Conservation (phyloP, 2,329 filamentous ascomycete genomes). For the Polytolypa hystricis region DNA sequence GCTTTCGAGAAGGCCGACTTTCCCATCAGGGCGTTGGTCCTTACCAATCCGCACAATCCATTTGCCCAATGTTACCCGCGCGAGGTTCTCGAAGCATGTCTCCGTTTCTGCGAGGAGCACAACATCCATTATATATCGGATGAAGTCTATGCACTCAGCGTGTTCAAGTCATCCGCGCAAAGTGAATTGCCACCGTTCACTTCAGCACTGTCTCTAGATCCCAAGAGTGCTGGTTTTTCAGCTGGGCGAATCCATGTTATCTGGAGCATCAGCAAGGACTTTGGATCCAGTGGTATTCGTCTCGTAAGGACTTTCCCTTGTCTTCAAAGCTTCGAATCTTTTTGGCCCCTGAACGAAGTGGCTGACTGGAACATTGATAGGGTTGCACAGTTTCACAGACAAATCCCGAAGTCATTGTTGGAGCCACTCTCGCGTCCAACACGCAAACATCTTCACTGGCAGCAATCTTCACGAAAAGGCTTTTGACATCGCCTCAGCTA, state of each 20-base stretch:
- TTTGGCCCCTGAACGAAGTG: too few relatives aligned
- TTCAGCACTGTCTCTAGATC: slow-evolving; percentile 37
- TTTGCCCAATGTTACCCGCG: not conserved
- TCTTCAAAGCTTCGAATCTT: too few relatives aligned
- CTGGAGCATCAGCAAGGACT: slow-evolving; percentile 40
- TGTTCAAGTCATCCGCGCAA: slow-evolving; percentile 35
- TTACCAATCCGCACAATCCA: not conserved
- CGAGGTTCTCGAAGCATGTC: not conserved
- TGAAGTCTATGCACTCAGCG: slow-evolving; percentile 48
- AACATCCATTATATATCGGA: slow-evolving; percentile 46
- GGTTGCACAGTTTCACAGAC: too few relatives aligned
- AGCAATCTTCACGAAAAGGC: too few relatives aligned
- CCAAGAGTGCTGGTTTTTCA: slow-evolving; percentile 31
- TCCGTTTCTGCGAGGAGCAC: slow-evolving; percentile 37
- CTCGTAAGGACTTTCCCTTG: too few relatives aligned
- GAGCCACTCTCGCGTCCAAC: too few relatives aligned
- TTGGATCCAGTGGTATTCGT: slow-evolving; percentile 47
- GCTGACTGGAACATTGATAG: too few relatives aligned
- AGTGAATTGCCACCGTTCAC: slow-evolving; percentile 26
- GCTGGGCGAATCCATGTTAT: slow-evolving; percentile 43
- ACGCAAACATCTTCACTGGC: too few relatives aligned
- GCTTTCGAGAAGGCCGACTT: too few relatives aligned
- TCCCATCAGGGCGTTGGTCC: too few relatives aligned
- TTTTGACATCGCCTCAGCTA: slow-evolving; percentile 1
- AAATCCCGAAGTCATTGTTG: too few relatives aligned